Conservation (phyloP, 768 basidiomycete species). For the Trametes elegans region DNA sequence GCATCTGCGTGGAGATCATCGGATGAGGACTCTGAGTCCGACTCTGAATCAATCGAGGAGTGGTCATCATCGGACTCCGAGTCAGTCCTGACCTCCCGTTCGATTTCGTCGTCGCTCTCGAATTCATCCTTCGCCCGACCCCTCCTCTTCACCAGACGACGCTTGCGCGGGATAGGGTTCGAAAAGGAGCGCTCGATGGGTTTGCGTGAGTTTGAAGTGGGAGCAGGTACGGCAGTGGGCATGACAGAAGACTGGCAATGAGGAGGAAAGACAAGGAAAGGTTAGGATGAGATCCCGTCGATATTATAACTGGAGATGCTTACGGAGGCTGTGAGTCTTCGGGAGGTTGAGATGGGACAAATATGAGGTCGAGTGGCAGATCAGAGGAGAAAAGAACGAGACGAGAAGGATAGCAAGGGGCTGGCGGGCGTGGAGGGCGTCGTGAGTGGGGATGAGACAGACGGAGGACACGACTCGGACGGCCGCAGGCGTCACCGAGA, state of each 20-base stretch:
- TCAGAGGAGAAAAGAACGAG: neutral
- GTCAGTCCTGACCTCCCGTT: constrained; percentile 68
- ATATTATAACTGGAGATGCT: constrained; percentile 3
- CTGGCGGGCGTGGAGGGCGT: constrained; percentile 11
- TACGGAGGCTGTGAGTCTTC: neutral
- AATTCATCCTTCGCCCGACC: constrained; percentile 57
- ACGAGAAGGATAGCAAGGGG: constrained; percentile 1
- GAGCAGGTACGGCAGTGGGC: constrained; percentile 17
- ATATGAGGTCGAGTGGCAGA: neutral
- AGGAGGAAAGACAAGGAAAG: neutral
- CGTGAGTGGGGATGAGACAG: constrained; percentile 18
- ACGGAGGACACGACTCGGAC: constrained; percentile 17
- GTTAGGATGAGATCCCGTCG: neutral
- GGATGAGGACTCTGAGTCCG: constrained; percentile 61
- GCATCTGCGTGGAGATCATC: constrained; percentile 56
- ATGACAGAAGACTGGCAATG: constrained; percentile 11
- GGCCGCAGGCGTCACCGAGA: constrained; percentile 11
- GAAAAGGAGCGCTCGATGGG: constrained; percentile 16
- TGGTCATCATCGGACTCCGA: constrained; percentile 63
- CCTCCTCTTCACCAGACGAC: constrained; percentile 53
- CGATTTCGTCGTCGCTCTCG: constrained; percentile 77
- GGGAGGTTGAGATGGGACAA: too few relatives aligned
- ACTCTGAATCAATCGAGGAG: constrained; percentile 63
- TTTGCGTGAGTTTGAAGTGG: constrained; percentile 10
- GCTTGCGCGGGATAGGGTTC: constrained; percentile 32